These are phyloP conservation scores for Musa troglodytarum DNA, from an alignment of 176 grass and related monocot species.

Conservation along the genomic window DNA sequence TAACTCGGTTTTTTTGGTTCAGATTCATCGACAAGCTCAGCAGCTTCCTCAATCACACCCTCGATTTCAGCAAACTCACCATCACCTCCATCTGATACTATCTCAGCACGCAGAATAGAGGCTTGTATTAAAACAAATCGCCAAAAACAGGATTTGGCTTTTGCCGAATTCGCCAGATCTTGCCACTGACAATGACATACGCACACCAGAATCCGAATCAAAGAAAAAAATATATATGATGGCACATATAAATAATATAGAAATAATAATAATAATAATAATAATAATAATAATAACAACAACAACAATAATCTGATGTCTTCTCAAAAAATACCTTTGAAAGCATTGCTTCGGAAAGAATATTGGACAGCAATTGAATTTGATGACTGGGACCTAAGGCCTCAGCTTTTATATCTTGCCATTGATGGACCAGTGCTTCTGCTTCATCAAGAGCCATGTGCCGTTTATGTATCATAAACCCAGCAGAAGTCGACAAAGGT, in stretches of 20 bases:
- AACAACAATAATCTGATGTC: not conserved
- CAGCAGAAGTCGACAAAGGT: not conserved
- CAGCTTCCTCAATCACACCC: slow-evolving; percentile 76
- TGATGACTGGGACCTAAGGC: slow-evolving; percentile 75
- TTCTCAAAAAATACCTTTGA: slow-evolving; percentile 39
- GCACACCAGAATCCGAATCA: not conserved
- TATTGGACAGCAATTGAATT: slow-evolving; percentile 45
- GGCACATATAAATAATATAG: slow-evolving; percentile 12
- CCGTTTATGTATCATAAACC: slow-evolving; percentile 22
- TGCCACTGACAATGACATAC: slow-evolving; percentile 50
- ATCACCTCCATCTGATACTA: slow-evolving; percentile 40
- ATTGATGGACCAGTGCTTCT: slow-evolving; percentile 68
- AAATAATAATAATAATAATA: too few relatives aligned
- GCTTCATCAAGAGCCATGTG: slow-evolving; percentile 75
- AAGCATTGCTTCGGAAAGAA: slow-evolving; percentile 83
- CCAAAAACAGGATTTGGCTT: slow-evolving; percentile 64
- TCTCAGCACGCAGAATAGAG: slow-evolving; percentile 60
- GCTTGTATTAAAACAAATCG: slow-evolving; percentile 77
- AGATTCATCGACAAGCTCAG: slow-evolving; percentile 79
- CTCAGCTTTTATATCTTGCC: slow-evolving; percentile 89
- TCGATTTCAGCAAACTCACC: slow-evolving; percentile 71
- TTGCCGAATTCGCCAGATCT: slow-evolving; percentile 53
- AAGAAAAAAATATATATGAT: not conserved
- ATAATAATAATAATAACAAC: slow-evolving; percentile 12
- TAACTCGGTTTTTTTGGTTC: slow-evolving; percentile 69